These are phyloP conservation scores for Pyricularia sp. DNA, from an alignment of 2,329 filamentous ascomycete genomes.

Conservation along the genomic window DNA sequence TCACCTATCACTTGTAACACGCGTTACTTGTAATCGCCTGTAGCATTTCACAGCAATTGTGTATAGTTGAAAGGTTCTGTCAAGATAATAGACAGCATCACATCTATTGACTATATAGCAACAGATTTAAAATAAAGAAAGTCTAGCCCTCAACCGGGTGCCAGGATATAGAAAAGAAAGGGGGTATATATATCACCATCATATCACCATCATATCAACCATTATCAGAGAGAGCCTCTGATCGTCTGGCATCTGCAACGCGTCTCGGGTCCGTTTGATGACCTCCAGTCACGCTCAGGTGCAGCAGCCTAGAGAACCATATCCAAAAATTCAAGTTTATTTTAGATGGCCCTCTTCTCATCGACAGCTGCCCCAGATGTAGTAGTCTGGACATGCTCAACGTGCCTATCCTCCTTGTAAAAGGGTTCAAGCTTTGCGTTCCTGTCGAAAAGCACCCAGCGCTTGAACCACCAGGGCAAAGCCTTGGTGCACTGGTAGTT, in stretches of 20 bases:
- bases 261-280: not conserved
- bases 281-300: not conserved
- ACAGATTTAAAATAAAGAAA: not conserved
- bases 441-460: slow-evolving; percentile 44
- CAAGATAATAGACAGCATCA: not conserved
- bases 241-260: not conserved
- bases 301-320: not conserved
- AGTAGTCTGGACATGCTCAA: not conserved
- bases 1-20: not conserved
- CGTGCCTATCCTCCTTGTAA: slow-evolving; percentile 20
- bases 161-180: not conserved
- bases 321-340: not conserved
- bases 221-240: not conserved
- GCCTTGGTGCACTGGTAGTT: slow-evolving; percentile 46
- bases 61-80: not conserved
- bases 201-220: not conserved
- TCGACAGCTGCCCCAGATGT: not conserved
- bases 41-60: no score
- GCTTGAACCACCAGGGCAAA: slow-evolving; percentile 51
- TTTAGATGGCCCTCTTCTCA: not conserved
- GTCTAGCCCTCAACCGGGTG: not conserved
- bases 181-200: not conserved
- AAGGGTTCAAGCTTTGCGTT: slow-evolving; percentile 35
- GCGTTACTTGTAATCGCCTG: no score
- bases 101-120: not conserved